A percentile compares a stretch with the other conserved stretches of the same genome.
Evolutionary conservation across 2,329 filamentous ascomycete species (phyloP).

Genomic region (Coniochaeta hoffmannii): DNA sequence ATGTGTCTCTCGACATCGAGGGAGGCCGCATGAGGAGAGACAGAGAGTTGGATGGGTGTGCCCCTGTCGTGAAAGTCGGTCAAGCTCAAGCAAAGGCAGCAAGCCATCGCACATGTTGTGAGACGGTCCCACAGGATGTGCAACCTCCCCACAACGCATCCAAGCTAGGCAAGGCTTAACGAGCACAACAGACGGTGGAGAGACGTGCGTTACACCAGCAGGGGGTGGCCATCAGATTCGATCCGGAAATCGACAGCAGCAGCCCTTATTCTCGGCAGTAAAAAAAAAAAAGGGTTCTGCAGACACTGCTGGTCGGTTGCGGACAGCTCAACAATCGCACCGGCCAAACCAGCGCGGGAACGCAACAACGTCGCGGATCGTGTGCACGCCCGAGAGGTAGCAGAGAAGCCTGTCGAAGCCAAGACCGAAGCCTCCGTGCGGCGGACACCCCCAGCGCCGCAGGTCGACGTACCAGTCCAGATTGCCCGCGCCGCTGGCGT

Average conservation of each 20-base stretch:
- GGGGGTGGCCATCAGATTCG: slow-evolving; percentile 1
- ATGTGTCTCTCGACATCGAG: background rate
- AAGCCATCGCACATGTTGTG: slow-evolving; percentile 1
- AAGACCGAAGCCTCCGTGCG: slow-evolving; percentile 84
- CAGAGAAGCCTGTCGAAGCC: slow-evolving; percentile 83
- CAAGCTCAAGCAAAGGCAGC: no score
- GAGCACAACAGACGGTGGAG: slow-evolving; percentile 20
- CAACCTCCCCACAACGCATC: slow-evolving; percentile 22
- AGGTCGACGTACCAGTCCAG: slow-evolving; percentile 86
- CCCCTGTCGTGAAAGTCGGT: background rate
- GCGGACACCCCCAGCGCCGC: slow-evolving; percentile 82
- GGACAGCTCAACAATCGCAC: slow-evolving; percentile 46
- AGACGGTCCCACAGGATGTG: slow-evolving; percentile 6
- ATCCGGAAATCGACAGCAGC: background rate
- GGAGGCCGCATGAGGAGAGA: background rate
- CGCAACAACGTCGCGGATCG: slow-evolving; percentile 76
- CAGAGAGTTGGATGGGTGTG: background rate
- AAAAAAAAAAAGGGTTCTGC: slow-evolving; percentile 7
- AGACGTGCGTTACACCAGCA: background rate
- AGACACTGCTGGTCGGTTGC: slow-evolving; percentile 2
- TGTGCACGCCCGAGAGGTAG: slow-evolving; percentile 75
- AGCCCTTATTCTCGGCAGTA: background rate
- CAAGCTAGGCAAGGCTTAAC: slow-evolving; percentile 32
- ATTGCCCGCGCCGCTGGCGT: slow-evolving; percentile 18
- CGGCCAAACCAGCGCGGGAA: slow-evolving; percentile 71